Base-by-base conservation (phyloP, 75 land plant genomes). In the Sequoia sempervirens region DNA sequence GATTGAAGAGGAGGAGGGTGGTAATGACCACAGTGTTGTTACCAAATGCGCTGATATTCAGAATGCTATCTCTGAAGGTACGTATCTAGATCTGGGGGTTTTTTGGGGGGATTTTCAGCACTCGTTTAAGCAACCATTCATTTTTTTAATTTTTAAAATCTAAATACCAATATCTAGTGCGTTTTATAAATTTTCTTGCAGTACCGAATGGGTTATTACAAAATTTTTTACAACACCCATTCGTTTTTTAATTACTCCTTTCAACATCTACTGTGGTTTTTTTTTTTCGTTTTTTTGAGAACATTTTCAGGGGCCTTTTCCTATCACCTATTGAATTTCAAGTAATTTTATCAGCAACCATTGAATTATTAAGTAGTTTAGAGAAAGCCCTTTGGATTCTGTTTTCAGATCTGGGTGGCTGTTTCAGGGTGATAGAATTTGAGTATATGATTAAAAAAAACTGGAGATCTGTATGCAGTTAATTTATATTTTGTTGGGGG, bases 11-110 rank as follows among this genome's bases (percentile, higher is more conserved):
- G 93, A 90, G 74, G 94, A 91, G 3, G 91, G 87, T 18, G 32
- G 82, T 20, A 79, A 87, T 43, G 91, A 86, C 68, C 89, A 88
- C 18, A 83, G 70, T 68, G 89, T 88, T 34, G 93, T 91, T 75
- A 32, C n/a, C 26, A 93, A 91, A 73, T 93, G 94, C 75, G 90
- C 91, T 45, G 94, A 93, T 73, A 93, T 93, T 28, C 94, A 93
- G 83, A 87, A 45, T 61, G 94, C 94, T 85, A 93, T 93, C 56
- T 89, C 93, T n/a, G 89, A 88, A 87, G 93, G 93, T 92, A 23
- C 17, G 82, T 9, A 26, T 41, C 36, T 75, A 26, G 82, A 46
- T 68, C 32, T 47, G 76, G 23, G 68, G 79, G 66, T 1, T 28
- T 76, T 82, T 43, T 23, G 53, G n/a, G 50, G 72, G 30, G 0